A percentile compares a stretch with the other conserved stretches of the same genome.
phyloP scores from a whole-genome alignment of 371 early-diverging fungal species.

The Circinella umbellata region DNA sequence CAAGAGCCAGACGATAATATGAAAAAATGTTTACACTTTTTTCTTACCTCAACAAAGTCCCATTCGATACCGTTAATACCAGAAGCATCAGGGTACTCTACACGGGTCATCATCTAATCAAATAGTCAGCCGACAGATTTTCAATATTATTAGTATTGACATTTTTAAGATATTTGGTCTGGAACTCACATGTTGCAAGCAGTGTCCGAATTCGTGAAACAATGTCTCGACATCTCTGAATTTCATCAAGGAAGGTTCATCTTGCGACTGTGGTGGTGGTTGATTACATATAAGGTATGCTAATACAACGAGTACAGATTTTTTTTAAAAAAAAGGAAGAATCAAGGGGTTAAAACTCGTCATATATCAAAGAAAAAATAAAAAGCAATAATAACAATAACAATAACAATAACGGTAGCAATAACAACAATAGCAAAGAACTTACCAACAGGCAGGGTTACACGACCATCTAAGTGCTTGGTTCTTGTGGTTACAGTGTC shows the following conservation, averaged over 20 bases:
- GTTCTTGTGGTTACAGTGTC: slow-evolving; percentile 65
- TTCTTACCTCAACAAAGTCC: slow-evolving; percentile 56
- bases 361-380: background rate
- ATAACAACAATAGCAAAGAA: background rate
- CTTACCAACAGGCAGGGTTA: slow-evolving; percentile 60
- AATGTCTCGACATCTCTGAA: slow-evolving; percentile 69
- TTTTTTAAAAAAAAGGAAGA: too few relatives aligned
- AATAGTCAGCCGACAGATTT: slow-evolving; percentile 1
- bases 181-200: slow-evolving; percentile 61
- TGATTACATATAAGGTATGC: slow-evolving; percentile 76
- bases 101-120: slow-evolving; percentile 61
- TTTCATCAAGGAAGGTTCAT: slow-evolving; percentile 65
- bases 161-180: background rate
- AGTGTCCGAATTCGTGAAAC: slow-evolving; percentile 77
- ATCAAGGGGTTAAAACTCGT: background rate
- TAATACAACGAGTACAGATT: slow-evolving; percentile 9
- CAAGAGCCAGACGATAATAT: background rate
- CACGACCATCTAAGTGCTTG: slow-evolving; percentile 47
- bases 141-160: too few relatives aligned
- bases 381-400: background rate
- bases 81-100: slow-evolving; percentile 69
- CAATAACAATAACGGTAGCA: background rate
- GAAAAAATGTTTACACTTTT: too few relatives aligned
- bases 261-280: slow-evolving; percentile 54
- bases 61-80: slow-evolving; percentile 76